phyloP scores from a whole-genome alignment of 2,329 filamentous ascomycete species.

The Lachnellula hyalina region DNA sequence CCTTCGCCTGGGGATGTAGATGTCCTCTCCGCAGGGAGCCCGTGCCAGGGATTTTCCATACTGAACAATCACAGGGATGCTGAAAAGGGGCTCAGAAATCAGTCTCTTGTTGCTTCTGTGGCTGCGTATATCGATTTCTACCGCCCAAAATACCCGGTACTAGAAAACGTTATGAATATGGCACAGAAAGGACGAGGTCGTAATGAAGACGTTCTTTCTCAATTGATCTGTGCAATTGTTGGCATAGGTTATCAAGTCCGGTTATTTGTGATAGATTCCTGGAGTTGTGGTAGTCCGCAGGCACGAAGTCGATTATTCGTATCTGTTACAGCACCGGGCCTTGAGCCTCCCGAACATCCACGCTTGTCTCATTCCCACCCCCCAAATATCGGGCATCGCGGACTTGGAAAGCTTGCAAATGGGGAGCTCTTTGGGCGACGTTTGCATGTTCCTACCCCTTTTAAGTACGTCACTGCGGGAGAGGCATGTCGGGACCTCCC shows the following conservation, averaged over 20 bases:
- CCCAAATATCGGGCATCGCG: conserved; percentile 24
- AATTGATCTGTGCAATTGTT: conserved; percentile 67
- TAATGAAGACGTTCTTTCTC: conserved; percentile 63
- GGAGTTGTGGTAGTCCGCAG: conserved; percentile 63
- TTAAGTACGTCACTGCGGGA: conserved; percentile 48
- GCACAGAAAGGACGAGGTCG: conserved; percentile 39
- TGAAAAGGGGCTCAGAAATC: conserved; percentile 57
- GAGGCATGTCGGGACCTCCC: conserved; percentile 58
- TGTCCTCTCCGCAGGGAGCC: conserved; percentile 67
- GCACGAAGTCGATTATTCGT: conserved; percentile 64
- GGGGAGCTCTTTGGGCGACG: conserved; percentile 54
- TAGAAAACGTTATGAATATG: conserved; percentile 73
- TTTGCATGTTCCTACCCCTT: conserved; percentile 49
- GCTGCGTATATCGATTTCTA: conserved; percentile 70
- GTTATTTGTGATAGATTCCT: conserved; percentile 63
- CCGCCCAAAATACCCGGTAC: conserved; percentile 65
- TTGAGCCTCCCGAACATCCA: conserved; percentile 51
- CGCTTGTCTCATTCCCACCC: conserved; percentile 59
- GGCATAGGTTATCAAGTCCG: conserved; percentile 73
- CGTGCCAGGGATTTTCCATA: conserved; percentile 69
- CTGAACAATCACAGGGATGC: conserved; percentile 56
- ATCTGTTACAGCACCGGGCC: conserved; percentile 62
- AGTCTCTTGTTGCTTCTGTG: conserved; percentile 72
- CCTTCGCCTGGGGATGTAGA: conserved; percentile 60
- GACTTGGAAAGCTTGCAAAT: conserved; percentile 55